A percentile compares a stretch with the other conserved stretches of the same genome.
These are phyloP conservation scores for Marasmius tenuissimus DNA, from an alignment of 1,284 basidiomycete species.

Conservation along the genomic window DNA sequence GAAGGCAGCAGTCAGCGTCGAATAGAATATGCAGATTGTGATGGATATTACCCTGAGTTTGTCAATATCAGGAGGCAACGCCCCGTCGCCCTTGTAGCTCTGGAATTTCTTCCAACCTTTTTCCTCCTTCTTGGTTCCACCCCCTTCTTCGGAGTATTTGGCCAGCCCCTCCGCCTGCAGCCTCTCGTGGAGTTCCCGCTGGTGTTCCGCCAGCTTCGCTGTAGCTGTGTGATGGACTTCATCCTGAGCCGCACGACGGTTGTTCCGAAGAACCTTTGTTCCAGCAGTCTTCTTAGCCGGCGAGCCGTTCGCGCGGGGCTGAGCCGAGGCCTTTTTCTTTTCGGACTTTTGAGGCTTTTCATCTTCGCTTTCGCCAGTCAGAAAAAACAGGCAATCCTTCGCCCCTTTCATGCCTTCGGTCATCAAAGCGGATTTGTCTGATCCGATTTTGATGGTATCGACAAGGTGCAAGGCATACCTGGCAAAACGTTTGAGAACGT, in stretches of 20 bases:
- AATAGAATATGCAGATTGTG: background rate
- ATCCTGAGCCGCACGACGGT: slow-evolving; percentile 79
- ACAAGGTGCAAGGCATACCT: slow-evolving; percentile 90
- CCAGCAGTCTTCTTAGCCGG: slow-evolving; percentile 75
- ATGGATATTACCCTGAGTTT: slow-evolving; percentile 60
- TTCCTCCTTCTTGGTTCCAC: slow-evolving; percentile 72
- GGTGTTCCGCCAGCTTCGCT: slow-evolving; percentile 84
- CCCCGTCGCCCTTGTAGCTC: slow-evolving; percentile 94
- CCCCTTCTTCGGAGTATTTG: slow-evolving; percentile 80
- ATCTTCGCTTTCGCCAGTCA: slow-evolving; percentile 57
- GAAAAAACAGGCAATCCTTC: slow-evolving; percentile 90
- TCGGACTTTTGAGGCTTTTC: slow-evolving; percentile 54
- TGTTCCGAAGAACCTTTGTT: slow-evolving; percentile 83
- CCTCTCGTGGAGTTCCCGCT: slow-evolving; percentile 79
- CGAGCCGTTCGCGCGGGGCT: slow-evolving; percentile 58
- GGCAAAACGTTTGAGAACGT: slow-evolving; percentile 9
- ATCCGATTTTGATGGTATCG: slow-evolving; percentile 85
- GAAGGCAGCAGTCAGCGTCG: background rate
- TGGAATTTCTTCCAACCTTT: slow-evolving; percentile 96
- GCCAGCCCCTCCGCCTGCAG: slow-evolving; percentile 84
- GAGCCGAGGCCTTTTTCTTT: slow-evolving; percentile 53
- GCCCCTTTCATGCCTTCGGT: slow-evolving; percentile 83
- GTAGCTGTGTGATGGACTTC: slow-evolving; percentile 71
- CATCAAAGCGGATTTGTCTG: slow-evolving; percentile 68
- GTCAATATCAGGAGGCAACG: slow-evolving; percentile 81